Base-by-base conservation (phyloP, 2,329 filamentous ascomycete genomes). In the Aureobasidium sp. region DNA sequence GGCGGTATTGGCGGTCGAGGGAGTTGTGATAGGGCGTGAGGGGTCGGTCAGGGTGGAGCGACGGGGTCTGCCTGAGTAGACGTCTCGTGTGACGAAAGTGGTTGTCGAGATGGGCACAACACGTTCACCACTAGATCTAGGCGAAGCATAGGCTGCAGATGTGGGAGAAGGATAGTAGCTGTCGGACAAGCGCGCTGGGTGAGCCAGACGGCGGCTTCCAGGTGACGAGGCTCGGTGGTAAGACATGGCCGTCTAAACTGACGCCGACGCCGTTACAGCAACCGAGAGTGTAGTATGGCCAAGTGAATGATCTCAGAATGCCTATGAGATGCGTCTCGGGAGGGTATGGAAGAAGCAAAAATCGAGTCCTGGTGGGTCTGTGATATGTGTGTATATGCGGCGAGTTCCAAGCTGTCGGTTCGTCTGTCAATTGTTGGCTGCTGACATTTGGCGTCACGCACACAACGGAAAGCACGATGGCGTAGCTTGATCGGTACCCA, bases 11-110 rank as follows among this genome's bases (percentile, higher is more conserved):
- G 53, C 12, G 6, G 53, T 15, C 5, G 27, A 23, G 12, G 53
- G 27, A 17, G 15, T 59, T 67, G 68, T 63, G 6, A 66, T 65
- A 9, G 62, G 62, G 70, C 76, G 66, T 13, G 75, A 72, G 8
- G 68, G 65, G 50, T 77, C 75, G 39, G 71, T 72, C 46, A 76
- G 65, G 2, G 78, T 80, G 46, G 76, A 78, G 8, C 78, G 71
- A 37, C 78, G 74, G 5, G 78, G 77, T 62, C 78, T 72, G 50
- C 76, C 75, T 8, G 73, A 70, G 70, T 79, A 79, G 9, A 75
- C 70, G 65, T 79, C 77, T 56, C 74, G 74, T 41, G 60, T 32
- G 64, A 73, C 65, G 67, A 68, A 74, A 15, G 72, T 73, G 61
- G 72, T 68, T 3, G 70, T 70, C 3, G 71, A 72, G 34, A 74